These are phyloP conservation scores for Bassia scoparia DNA, from an alignment of 148 eudicot species.

Conservation along the genomic window DNA sequence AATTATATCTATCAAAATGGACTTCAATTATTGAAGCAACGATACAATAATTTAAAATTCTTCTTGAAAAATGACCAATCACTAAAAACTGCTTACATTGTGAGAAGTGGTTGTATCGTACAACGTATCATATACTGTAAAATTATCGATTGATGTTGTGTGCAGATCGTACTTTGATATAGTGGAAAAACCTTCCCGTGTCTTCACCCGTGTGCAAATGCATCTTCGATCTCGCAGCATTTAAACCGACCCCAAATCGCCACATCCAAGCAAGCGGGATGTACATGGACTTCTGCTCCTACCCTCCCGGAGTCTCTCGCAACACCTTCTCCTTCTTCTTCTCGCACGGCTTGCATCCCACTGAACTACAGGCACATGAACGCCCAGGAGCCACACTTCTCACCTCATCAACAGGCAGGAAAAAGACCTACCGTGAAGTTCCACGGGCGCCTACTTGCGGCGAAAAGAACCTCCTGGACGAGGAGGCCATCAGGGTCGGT, in stretches of 20 bases:
- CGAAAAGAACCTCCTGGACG: constrained; percentile 71
- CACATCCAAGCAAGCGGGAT: constrained; percentile 96
- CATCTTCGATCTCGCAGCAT: constrained; percentile 85
- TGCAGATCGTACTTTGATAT: constrained; percentile 90
- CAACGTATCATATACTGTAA: too few species aligned
- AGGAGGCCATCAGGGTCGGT: constrained; percentile 73
- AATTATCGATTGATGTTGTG: too few species aligned
- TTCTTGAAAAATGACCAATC: too few species aligned
- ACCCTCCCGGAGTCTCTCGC: constrained; percentile 79
- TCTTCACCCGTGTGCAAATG: constrained; percentile 88
- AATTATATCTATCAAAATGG: too few species aligned
- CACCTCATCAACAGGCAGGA: constrained; percentile 79
- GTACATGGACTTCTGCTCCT: constrained; percentile 78
- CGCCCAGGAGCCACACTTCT: constrained; percentile 73
- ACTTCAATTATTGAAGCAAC: too few species aligned
- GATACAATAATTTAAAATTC: too few species aligned
- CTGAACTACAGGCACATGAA: constrained; percentile 92
- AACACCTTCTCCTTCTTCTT: constrained; percentile 76
- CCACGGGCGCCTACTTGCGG: constrained; percentile 97
- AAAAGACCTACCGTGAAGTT: constrained; percentile 74
- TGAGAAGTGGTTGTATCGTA: too few species aligned
- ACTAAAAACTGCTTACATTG: too few species aligned
- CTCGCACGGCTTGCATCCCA: constrained; percentile 78
- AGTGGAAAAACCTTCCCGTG: constrained; percentile 96
- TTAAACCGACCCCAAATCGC: constrained; percentile 91